Evolutionary conservation across 352 stramenopile species (phyloP), one percentile per base, ranked within the genome.

Genomic region (Lagenidium sp.): DNA sequence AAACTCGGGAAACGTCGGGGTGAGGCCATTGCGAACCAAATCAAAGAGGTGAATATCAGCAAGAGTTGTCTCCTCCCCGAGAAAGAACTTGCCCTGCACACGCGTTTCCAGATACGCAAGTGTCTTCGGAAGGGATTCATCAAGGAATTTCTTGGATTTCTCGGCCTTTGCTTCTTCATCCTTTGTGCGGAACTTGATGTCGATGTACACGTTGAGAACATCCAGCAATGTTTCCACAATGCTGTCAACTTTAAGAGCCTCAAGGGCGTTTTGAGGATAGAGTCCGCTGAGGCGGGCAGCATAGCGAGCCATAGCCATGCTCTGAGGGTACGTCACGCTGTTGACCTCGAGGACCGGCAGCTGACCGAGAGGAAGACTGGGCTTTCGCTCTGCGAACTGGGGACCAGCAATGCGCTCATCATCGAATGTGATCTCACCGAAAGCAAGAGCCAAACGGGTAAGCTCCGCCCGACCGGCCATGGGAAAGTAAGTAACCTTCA

Each of bases 401-500:
- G 55, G 41, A 29, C 57, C 54, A 11, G 44, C 18, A 26, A 89
- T 35, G 12, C 67, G 65, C 19, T 71, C 51, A 49, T 93, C 70
- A 18, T 67, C 56, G 40, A 85, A 87, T 1, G 47, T 22, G 13
- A 90, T 39, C 18, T 60, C 64, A n/a, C 69, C 70, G 23, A 65
- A 58, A n/a, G 44, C 44, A 35, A 85, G 42, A 19, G 69, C 53
- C 15, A 88, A 51, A 10, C 80, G 74, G 10, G 65, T 62, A 12
- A 77, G 44, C 57, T 88, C 77, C 0, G 53, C 80, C 16, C 69
- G 66, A 1, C 65, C 72, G 0, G 55, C 13, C 22, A 65, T 53
- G 15, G 62, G 47, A 42, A 93, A 87, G 53, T 90, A 92, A 35
- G 59, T 79, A 15, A 92, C 50, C 58, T 80, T 76, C 22, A 82